Evolutionary conservation across 345 rosid species (phyloP).

Genomic region (Moricandia moricandioides): DNA sequence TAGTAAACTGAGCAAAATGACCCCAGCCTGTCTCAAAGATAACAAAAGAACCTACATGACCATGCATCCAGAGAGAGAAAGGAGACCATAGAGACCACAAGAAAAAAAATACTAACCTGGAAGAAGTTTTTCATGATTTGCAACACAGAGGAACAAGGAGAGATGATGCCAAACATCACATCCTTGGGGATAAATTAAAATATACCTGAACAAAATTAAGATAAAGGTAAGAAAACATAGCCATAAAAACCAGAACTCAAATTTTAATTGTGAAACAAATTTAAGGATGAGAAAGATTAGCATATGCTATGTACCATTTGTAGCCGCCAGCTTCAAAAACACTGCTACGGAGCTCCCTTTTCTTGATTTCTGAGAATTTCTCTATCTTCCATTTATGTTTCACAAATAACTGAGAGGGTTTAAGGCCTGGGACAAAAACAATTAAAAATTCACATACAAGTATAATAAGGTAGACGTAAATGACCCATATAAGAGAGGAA

Average conservation of each 20-base stretch:
- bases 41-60: conserved; percentile 12
- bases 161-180: conserved; percentile 98
- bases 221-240: not conserved
- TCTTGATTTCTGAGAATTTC: conserved; percentile 81
- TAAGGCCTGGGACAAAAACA: conserved; percentile 52
- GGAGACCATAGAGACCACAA: not conserved
- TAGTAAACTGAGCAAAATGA: conserved; percentile 99
- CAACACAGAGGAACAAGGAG: conserved; percentile 94
- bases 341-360: conserved; percentile 86
- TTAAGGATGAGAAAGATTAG: conserved; percentile 7
- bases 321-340: conserved; percentile 90
- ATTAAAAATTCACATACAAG: not conserved
- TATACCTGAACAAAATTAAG: conserved; percentile 60
- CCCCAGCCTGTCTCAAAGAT: conserved; percentile 76
- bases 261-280: not conserved
- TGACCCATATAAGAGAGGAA: not conserved
- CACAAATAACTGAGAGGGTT: conserved; percentile 81
- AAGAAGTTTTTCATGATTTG: conserved; percentile 91
- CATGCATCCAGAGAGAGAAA: conserved; percentile 9
- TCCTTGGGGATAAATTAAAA: conserved; percentile 95
- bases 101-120: conserved; percentile 62
- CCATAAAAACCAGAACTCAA: not conserved
- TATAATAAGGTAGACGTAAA: not conserved
- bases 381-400: conserved; percentile 84
- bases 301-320: conserved; percentile 63